Conservation (phyloP, 148 eudicot genomes). For the Silene uniflora region DNA sequence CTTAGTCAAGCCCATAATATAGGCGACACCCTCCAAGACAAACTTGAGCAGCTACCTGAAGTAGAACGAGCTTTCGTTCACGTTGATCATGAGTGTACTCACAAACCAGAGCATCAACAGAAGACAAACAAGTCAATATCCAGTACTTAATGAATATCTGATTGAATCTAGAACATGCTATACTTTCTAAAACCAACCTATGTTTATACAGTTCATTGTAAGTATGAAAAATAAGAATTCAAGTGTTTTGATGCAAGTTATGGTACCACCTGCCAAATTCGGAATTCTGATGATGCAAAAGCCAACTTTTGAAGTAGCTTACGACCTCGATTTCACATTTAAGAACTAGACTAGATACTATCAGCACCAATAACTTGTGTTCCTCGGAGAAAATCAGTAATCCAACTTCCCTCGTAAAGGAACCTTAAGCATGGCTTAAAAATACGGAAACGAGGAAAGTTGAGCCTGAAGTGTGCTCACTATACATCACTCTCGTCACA, state of each 20-base stretch:
- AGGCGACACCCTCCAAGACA: constrained; percentile 67
- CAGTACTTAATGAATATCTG: background rate
- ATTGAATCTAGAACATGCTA: background rate
- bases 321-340: background rate
- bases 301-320: background rate
- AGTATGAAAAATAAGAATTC: too few relatives aligned
- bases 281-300: too few relatives aligned
- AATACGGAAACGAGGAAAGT: background rate
- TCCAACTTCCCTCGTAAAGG: too few relatives aligned
- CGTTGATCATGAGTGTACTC: constrained; percentile 64
- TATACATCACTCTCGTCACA: too few relatives aligned
- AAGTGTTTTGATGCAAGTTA: too few relatives aligned
- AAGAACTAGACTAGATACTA: background rate
- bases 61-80: constrained; percentile 79
- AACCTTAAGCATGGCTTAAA: background rate
- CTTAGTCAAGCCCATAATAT: constrained; percentile 60
- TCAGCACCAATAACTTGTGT: background rate
- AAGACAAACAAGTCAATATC: constrained; percentile 16
- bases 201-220: too few relatives aligned
- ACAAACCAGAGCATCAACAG: constrained; percentile 56
- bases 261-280: too few relatives aligned
- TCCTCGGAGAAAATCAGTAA: too few relatives aligned
- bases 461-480: background rate
- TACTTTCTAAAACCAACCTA: background rate
- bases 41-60: constrained; percentile 61